Evolutionary conservation across 164 flowering plant genomes (phyloP).

Genomic region (Vitis labrusca): DNA sequence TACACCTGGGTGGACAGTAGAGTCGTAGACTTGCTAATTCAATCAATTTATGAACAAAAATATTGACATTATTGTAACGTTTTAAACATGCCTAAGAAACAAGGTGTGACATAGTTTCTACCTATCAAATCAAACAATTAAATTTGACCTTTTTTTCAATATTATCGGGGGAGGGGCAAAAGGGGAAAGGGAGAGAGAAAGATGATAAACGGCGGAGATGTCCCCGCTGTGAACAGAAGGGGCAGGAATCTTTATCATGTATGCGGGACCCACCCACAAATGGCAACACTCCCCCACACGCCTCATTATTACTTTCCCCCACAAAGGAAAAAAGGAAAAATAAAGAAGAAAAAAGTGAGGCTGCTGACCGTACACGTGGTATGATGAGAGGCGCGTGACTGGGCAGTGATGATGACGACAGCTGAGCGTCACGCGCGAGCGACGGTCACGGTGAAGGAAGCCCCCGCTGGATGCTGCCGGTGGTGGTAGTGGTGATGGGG

Average conservation of each 20-base stretch:
- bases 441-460: neutral
- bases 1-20: too few relatives aligned
- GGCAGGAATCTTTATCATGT: constrained; percentile 17
- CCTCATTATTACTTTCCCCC: constrained; percentile 8
- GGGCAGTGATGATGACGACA: neutral
- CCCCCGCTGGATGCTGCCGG: too few relatives aligned
- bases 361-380: neutral
- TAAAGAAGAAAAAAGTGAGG: too few relatives aligned
- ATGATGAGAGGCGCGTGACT: neutral
- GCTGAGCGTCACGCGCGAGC: neutral
- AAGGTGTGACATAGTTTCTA: neutral
- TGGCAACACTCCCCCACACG: neutral
- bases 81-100: neutral
- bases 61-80: too few relatives aligned
- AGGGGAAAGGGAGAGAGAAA: constrained; percentile 2
- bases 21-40: too few relatives aligned
- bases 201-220: constrained; percentile 18
- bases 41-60: too few relatives aligned
- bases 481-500: too few relatives aligned
- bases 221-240: constrained; percentile 4
- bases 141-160: too few relatives aligned
- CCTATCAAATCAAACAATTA: too few relatives aligned
- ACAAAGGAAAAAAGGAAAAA: too few relatives aligned
- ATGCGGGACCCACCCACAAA: constrained; percentile 6
- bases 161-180: neutral